These are phyloP conservation scores for Boletus rufocinnamomeus DNA, from an alignment of 768 basidiomycete species.

Conservation along the genomic window DNA sequence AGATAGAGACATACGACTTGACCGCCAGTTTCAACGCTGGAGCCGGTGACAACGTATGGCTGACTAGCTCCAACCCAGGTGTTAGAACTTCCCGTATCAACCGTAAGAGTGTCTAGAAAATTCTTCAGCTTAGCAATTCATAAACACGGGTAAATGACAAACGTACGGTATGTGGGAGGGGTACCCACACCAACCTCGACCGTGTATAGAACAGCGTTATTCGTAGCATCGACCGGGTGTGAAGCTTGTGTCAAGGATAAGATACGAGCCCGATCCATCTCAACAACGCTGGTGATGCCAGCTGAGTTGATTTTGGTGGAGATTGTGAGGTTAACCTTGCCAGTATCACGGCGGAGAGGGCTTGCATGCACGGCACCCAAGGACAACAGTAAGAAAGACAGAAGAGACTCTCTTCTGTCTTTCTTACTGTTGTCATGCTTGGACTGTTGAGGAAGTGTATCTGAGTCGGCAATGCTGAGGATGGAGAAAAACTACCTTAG, in stretches of 20 bases:
- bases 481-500: not conserved
- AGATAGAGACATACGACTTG: slow-evolving; percentile 17
- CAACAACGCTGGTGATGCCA: slow-evolving; percentile 16
- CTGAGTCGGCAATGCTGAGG: not conserved
- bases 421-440: too few species aligned
- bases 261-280: slow-evolving; percentile 21
- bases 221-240: slow-evolving; percentile 15
- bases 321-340: slow-evolving; percentile 19
- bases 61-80: slow-evolving; percentile 33
- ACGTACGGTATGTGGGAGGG: slow-evolving; percentile 30
- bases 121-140: not conserved
- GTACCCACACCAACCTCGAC: slow-evolving; percentile 30
- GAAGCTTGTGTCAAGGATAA: slow-evolving; percentile 4
- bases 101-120: slow-evolving; percentile 27
- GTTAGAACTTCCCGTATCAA: slow-evolving; percentile 37
- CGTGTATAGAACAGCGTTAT: slow-evolving; percentile 30
- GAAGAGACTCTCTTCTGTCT: too few species aligned
- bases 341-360: slow-evolving; percentile 9
- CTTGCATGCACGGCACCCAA: slow-evolving; percentile 10
- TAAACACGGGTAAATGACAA: not conserved
- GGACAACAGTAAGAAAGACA: slow-evolving; percentile 12
- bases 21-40: slow-evolving; percentile 19
- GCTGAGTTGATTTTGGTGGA: slow-evolving; percentile 11
- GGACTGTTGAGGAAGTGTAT: not conserved
- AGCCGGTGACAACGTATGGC: slow-evolving; percentile 18